Conservation (phyloP, 768 basidiomycete genomes). For the Rhodotorula diobovata region DNA sequence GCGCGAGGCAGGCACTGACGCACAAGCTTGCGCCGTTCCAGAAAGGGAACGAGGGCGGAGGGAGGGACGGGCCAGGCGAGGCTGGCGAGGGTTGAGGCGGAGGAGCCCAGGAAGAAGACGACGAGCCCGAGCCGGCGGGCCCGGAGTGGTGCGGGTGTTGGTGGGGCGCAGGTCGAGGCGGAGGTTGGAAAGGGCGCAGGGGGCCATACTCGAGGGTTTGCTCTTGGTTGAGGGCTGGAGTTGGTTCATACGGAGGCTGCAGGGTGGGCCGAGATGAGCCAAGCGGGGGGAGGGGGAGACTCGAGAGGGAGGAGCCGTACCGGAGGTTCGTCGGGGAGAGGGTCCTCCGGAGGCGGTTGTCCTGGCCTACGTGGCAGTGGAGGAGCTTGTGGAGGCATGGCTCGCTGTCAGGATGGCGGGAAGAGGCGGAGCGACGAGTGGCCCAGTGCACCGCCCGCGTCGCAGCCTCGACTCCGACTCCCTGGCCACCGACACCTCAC, state of each 20-base stretch:
- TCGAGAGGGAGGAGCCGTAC: background rate
- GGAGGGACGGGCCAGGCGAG: background rate
- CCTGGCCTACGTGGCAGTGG: background rate
- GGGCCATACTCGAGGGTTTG: constrained; percentile 32
- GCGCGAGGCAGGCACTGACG: background rate
- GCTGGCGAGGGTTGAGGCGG: background rate
- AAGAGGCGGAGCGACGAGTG: background rate
- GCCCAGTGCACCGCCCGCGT: too few species aligned
- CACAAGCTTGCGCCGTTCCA: constrained; percentile 34
- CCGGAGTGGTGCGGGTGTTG: background rate
- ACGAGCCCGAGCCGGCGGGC: background rate
- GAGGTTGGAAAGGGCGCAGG: constrained; percentile 20
- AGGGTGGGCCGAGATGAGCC: background rate
- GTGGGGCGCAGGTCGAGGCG: background rate
- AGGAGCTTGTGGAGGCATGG: background rate
- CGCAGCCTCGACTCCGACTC: too few species aligned
- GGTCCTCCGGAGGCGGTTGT: background rate
- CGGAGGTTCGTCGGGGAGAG: constrained; percentile 24
- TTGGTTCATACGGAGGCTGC: constrained; percentile 30
- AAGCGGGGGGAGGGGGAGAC: background rate
- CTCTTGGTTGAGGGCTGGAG: background rate
- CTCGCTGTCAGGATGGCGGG: background rate
- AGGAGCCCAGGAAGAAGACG: background rate
- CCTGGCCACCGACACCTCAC: too few species aligned
- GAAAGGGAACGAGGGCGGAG: constrained; percentile 31